Evolutionary conservation across 148 eudicot species (phyloP).

Genomic region (Amaranthus hypochondriacus): DNA sequence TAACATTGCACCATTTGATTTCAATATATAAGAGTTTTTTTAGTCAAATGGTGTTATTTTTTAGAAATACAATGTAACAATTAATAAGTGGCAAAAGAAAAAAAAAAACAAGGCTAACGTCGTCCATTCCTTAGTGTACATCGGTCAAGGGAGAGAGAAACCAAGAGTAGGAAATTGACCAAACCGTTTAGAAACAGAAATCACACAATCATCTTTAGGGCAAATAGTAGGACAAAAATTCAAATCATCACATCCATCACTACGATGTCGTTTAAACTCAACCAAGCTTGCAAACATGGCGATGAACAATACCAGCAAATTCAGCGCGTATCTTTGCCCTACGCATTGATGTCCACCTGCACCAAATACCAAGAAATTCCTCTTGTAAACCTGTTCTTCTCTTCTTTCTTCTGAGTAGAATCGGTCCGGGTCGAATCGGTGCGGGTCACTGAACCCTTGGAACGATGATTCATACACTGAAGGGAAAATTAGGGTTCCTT

Average conservation of each 20-base stretch:
- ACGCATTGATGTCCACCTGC: conserved; percentile 91
- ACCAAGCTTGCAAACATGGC: conserved; percentile 59
- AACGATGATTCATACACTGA: conserved; percentile 81
- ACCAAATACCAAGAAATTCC: conserved; percentile 71
- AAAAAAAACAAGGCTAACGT: neutral
- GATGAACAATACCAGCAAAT: conserved; percentile 61
- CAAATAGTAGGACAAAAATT: conserved; percentile 66
- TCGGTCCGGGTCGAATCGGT: conserved; percentile 81
- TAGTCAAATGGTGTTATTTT: too few relatives aligned
- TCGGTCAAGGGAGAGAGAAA: neutral
- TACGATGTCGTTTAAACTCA: conserved; percentile 57
- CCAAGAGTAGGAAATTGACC: conserved; percentile 1
- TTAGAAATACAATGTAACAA: too few relatives aligned
- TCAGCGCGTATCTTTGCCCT: conserved; percentile 77
- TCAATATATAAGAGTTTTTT: too few relatives aligned
- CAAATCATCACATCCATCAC: conserved; percentile 79
- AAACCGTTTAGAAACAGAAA: conserved; percentile 38
- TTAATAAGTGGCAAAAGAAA: neutral
- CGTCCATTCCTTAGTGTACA: neutral
- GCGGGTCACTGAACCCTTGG: conserved; percentile 68
- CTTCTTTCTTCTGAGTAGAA: conserved; percentile 56
- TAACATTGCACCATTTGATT: too few relatives aligned
- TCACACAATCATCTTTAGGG: conserved; percentile 80
- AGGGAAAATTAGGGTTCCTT: conserved; percentile 80
- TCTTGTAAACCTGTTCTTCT: conserved; percentile 59